Evolutionary conservation across 805 yeast genomes (phyloP).

Genomic region (Starmera amethionina): DNA sequence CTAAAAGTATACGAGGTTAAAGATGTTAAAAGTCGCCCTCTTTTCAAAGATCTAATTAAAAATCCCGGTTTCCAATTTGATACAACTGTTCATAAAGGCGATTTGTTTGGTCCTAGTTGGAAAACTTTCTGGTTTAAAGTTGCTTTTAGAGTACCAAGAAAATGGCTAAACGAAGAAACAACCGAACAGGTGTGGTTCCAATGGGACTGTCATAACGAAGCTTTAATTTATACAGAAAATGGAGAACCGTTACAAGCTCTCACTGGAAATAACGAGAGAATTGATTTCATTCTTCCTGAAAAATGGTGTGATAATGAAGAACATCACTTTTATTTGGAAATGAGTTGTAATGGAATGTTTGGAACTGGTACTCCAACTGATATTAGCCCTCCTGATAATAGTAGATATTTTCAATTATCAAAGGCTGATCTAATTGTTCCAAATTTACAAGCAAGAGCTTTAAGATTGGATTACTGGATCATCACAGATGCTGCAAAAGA

Average conservation of each 20-base stretch:
- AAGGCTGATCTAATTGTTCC: conserved; percentile 77
- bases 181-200: conserved; percentile 45
- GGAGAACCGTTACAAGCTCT: conserved; percentile 77
- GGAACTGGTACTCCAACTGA: conserved; percentile 57
- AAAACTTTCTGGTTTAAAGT: conserved; percentile 90
- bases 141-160: conserved; percentile 49
- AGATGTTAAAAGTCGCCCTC: conserved; percentile 35
- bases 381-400: conserved; percentile 62
- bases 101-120: conserved; percentile 92
- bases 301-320: conserved; percentile 40
- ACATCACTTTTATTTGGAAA: conserved; percentile 72
- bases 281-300: conserved; percentile 58
- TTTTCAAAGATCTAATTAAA: conserved; percentile 26
- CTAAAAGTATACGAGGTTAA: conserved; percentile 70
- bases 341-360: conserved; percentile 92
- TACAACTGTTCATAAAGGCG: conserved; percentile 47
- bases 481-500: conserved; percentile 89
- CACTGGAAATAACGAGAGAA: conserved; percentile 67
- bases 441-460: conserved; percentile 66
- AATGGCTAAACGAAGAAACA: conserved; percentile 27
- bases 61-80: conserved; percentile 31
- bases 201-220: conserved; percentile 87
- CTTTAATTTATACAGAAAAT: conserved; percentile 55
- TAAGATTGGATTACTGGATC: conserved; percentile 77
- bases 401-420: conserved; percentile 57